Percentiles rank a stretch among this genome's conserved stretches.
Evolutionary conservation across 2,329 filamentous ascomycete species (phyloP).

Genomic region (Setomelanomma holmii): DNA sequence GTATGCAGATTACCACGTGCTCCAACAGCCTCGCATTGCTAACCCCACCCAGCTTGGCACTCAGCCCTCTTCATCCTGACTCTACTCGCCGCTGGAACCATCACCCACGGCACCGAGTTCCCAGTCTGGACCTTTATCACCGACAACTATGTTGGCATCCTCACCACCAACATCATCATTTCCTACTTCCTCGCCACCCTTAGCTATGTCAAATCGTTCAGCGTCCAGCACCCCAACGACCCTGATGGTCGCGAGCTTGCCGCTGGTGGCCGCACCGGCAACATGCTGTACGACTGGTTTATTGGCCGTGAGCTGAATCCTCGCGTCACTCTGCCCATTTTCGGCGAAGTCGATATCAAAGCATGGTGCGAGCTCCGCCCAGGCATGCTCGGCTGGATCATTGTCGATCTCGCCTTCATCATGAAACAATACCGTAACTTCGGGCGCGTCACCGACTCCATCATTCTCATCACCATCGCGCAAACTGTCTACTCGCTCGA

Average conservation of each 20-base stretch:
- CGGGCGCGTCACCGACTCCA: conserved; percentile 84
- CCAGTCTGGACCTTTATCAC: conserved; percentile 91
- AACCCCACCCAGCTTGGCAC: conserved; percentile 67
- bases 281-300: conserved; percentile 93
- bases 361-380: conserved; percentile 89
- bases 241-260: conserved; percentile 78
- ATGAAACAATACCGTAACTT: conserved; percentile 88
- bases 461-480: conserved; percentile 77
- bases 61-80: conserved; percentile 77
- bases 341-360: conserved; percentile 91
- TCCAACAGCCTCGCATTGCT: conserved; percentile 14
- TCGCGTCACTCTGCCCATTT: conserved; percentile 75
- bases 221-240: conserved; percentile 74
- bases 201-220: conserved; percentile 83
- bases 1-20: conserved; percentile 39
- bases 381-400: conserved; percentile 86
- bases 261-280: conserved; percentile 80
- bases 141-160: conserved; percentile 86
- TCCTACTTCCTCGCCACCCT: conserved; percentile 75
- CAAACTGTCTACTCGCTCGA: conserved; percentile 87
- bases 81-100: conserved; percentile 76
- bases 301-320: conserved; percentile 96
- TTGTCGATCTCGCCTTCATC: conserved; percentile 83
- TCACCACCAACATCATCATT: conserved; percentile 83
- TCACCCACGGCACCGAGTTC: conserved; percentile 79